Evolutionary conservation across 176 grass and related monocot genomes (phyloP).

Genomic region (Cymbopogon citratus): DNA sequence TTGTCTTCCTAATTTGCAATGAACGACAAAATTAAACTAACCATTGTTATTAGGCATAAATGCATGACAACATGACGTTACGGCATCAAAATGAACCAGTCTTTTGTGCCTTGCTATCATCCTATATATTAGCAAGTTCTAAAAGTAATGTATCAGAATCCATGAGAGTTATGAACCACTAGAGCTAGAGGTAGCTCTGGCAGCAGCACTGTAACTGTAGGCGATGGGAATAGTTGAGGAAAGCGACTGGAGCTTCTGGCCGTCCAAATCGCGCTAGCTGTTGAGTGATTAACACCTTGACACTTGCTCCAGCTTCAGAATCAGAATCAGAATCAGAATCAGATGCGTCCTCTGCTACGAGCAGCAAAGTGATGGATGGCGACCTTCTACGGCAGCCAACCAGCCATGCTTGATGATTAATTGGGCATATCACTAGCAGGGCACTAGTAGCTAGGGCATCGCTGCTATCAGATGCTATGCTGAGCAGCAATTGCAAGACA

Average conservation of each 20-base stretch:
- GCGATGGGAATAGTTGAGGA: not conserved
- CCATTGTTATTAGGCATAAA: not conserved
- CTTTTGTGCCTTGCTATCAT: not conserved
- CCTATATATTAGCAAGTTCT: not conserved
- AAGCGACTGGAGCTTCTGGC: conserved; percentile 24
- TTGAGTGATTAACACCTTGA: conserved; percentile 3
- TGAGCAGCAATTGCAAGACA: not conserved
- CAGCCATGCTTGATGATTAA: not conserved
- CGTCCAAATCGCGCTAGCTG: not conserved
- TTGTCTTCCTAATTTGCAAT: not conserved
- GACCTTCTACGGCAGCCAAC: conserved; percentile 19
- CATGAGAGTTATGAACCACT: not conserved
- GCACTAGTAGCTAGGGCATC: not conserved
- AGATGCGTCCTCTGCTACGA: conserved; percentile 1
- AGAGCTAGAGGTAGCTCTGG: not conserved
- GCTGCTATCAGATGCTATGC: not conserved
- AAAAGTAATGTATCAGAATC: not conserved
- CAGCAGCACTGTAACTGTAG: not conserved
- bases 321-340: conserved; percentile 13
- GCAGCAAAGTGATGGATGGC: not conserved
- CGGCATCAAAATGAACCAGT: too few species aligned
- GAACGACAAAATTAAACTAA: not conserved
- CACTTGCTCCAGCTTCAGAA: not conserved
- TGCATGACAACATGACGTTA: too few species aligned
- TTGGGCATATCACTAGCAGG: conserved; percentile 4